Base-by-base conservation (phyloP, 768 basidiomycete genomes). In the Leucogyrophana mollusca region DNA sequence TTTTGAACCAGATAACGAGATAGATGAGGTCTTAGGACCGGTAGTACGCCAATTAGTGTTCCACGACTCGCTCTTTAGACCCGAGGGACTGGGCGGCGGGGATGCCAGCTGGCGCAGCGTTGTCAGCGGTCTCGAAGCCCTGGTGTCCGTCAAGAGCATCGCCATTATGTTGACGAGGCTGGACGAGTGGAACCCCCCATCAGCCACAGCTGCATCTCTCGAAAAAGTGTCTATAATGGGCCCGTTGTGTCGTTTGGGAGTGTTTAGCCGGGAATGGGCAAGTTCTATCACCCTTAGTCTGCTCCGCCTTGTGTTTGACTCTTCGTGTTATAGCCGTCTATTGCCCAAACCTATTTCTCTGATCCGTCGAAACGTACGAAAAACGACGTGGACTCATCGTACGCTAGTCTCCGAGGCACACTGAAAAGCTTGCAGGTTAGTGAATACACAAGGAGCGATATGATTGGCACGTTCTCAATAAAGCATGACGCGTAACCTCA, bases 201-300 rank as follows among this genome's bases (percentile, higher is more conserved):
- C 73, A 51, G 82, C 82, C 18, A 78, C 76, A 5, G 79, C 85
- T 8, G 59, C 74, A 3, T 76, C 68, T 2, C 83, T 93, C 57
- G 90, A 92, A 65, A 69, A 46, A 10, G 55, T 65, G 52, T 88
- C 83, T 40, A 69, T 97, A 34, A 68, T 98, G 54, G 96, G 96
- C 0, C 93, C 92, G 1, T 66, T 97, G 21, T 80, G 87, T 51
- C 73, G 93, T 25, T 72, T 98, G 43, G 86, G 87, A 32, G 83
- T 94, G 4, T 97, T 95, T 61, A 78, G 84, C n/a, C 70, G 82
- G 45, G 89, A 98, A 76, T 94, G 91, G 84, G 87, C 94, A 60
- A 54, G 77, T 68, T 58, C 48, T 16, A 25, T 27, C 8, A 3
- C 3, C n/a, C 27, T 0, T 9, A 30, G 8, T 23, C 25, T 16